phyloP scores from a whole-genome alignment of 2,329 filamentous ascomycete species.

The Phialophora tarda region DNA sequence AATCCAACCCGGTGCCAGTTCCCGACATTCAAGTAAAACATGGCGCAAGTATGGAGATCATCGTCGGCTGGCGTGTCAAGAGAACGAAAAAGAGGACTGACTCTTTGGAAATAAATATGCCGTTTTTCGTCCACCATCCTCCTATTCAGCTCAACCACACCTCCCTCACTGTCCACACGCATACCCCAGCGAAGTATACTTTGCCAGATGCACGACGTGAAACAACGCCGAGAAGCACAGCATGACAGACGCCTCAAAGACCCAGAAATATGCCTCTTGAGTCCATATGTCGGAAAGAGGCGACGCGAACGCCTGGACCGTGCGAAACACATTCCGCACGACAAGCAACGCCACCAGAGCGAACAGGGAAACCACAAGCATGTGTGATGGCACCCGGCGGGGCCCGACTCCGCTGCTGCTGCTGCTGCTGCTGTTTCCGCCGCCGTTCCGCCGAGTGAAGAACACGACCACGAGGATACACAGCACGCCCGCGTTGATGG shows the following conservation, averaged over 20 bases:
- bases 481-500: constrained; percentile 16
- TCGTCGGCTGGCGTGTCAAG: too few relatives aligned
- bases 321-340: constrained; percentile 28
- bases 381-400: not conserved
- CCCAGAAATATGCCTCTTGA: constrained; percentile 30
- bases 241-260: constrained; percentile 29
- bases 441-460: not conserved
- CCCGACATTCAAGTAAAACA: too few relatives aligned
- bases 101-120: too few relatives aligned
- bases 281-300: constrained; percentile 25
- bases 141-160: not conserved
- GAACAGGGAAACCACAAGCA: constrained; percentile 1
- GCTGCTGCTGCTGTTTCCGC: not conserved
- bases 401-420: not conserved
- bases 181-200: constrained; percentile 1
- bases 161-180: not conserved
- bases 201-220: constrained; percentile 22
- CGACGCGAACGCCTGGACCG: constrained; percentile 31
- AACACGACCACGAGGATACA: constrained; percentile 10
- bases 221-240: constrained; percentile 23
- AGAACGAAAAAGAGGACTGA: too few relatives aligned
- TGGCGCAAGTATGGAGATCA: too few relatives aligned
- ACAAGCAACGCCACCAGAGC: constrained; percentile 13
- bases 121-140: too few relatives aligned
- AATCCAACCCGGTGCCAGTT: too few relatives aligned